These are phyloP conservation scores for Hypoxylon sp. DNA, from an alignment of 2,329 filamentous ascomycete species.

Conservation along the genomic window DNA sequence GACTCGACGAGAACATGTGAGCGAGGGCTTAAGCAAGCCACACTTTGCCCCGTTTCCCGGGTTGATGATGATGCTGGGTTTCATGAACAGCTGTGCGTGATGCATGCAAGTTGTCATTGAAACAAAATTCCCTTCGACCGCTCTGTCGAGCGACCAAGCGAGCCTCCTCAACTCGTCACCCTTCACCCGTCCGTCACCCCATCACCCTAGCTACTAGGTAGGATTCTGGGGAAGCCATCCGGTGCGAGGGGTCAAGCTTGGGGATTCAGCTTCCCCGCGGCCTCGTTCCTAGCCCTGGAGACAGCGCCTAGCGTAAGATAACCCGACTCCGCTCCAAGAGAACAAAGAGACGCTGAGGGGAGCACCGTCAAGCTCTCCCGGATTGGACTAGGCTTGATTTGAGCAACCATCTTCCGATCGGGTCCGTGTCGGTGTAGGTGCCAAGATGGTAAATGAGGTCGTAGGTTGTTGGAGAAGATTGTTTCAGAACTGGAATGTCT, in stretches of 20 bases:
- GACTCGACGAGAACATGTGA: constrained; percentile 13
- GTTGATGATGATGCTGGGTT: constrained; percentile 16
- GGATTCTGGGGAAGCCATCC: constrained; percentile 27
- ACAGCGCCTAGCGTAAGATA: background rate
- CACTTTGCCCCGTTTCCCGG: constrained; percentile 30
- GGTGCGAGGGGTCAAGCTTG: constrained; percentile 18
- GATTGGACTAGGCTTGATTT: constrained; percentile 5
- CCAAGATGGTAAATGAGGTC: constrained; percentile 3
- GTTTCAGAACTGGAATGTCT: constrained; percentile 9
- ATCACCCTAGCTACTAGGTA: constrained; percentile 24
- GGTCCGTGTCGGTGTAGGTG: constrained; percentile 2
- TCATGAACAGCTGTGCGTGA: constrained; percentile 7
- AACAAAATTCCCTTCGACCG: constrained; percentile 10
- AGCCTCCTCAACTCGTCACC: too few species aligned
- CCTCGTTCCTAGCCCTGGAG: constrained; percentile 1
- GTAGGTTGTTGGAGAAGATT: constrained; percentile 12
- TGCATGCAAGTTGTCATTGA: constrained; percentile 8
- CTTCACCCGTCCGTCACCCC: too few species aligned
- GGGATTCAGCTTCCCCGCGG: background rate
- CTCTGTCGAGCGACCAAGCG: constrained; percentile 16
- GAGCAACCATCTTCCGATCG: constrained; percentile 1
- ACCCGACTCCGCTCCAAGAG: constrained; percentile 14
- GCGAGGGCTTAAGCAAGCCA: constrained; percentile 14
- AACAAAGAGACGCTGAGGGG: constrained; percentile 9
- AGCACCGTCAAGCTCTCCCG: background rate